Evolutionary conservation across 257 asterid species (phyloP), one percentile per base, ranked within the genome.

Genomic region (Gentiana dahurica): DNA sequence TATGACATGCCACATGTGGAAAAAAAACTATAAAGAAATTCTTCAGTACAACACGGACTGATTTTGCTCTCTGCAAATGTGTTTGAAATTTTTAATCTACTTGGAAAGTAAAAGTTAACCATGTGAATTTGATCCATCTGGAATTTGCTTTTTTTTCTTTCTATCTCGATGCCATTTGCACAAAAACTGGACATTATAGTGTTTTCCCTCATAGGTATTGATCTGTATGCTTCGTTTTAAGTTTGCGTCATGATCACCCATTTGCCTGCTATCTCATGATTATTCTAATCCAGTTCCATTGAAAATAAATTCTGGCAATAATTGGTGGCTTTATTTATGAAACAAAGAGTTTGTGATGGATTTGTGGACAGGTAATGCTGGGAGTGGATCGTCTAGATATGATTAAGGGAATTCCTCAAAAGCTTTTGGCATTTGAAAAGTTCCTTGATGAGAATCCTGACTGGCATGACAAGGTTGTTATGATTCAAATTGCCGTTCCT

Each of bases 401-500:
- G 94, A 89, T 86, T 48, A 89, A 89, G 60, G 97, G 97, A 60
- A 89, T 89, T 64, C 96, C 97, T 12, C 95, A 89, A 72, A 89
- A 86, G 79, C 79, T 90, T 64, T 76, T 90, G 81, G 97, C 97
- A 62, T 86, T 90, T 76, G 97, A 90, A 68, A 86, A 90, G 66
- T 90, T 90, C 67, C 95, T 90, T 24, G 97, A 90, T 75, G 97
- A 90, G 80, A 90, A 90, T 67, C 89, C 96, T 32, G 54, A 70
- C 53, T 89, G 97, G 97, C 82, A 75, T 5, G 95, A 84, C 76
- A 87, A 84, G 75, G 95, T 90, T 45, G 96, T 90, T 62, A 67
- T 90, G 52, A 81, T 89, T 53, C 97, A 90, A 80, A 86, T 90
- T 68, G 97, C 96, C 49, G 97, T 90, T 49, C 97, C 97, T 56